Evolutionary conservation across 2,329 filamentous ascomycete species (phyloP), one percentile per base, ranked within the genome.

Genomic region (Fusarium sp.): DNA sequence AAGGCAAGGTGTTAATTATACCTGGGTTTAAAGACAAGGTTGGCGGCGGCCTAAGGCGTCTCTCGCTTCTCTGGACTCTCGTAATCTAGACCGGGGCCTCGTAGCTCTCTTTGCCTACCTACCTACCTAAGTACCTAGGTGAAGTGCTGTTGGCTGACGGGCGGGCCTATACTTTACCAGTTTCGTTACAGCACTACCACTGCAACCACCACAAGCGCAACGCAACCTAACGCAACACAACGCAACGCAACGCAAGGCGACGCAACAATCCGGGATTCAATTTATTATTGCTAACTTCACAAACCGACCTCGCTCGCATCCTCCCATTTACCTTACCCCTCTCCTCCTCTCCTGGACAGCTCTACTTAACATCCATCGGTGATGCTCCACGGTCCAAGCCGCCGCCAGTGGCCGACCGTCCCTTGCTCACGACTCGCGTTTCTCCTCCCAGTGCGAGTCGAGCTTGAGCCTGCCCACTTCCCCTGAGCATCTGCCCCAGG

Each of bases 341-440:
- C 57, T 35, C 51, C 58, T 65, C 65, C 44, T 54, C 67, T 62
- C 70, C 31, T 50, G 64, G 59, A 68, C 61, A 70, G 64, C 61
- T 62, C 64, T 72, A 57, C 61, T 65, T 66, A 71, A 73, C 72
- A 71, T 61, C 65, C 74, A 71, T 61, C 61, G 68, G 75, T 76
- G 73, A 78, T 78, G 76, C 74, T 71, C 74, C 51, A 75, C 73
- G 73, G 71, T 78, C 61, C 67, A 75, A 64, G 74, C 65, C 69
- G 72, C 61, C 72, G 61, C 58, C 74, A 71, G 75, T 75, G 72
- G 71, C 68, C 68, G 73, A 69, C 61, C 62, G 70, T 75, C 67
- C 66, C 70, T 76, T 76, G 73, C 74, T 68, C 74, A 74, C 71
- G 62, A 74, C 61, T 68, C 71, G 67, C 67, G 61, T 66, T 68